Base-by-base conservation (phyloP, 306 rosid genomes). In the Dicorynia guianensis region DNA sequence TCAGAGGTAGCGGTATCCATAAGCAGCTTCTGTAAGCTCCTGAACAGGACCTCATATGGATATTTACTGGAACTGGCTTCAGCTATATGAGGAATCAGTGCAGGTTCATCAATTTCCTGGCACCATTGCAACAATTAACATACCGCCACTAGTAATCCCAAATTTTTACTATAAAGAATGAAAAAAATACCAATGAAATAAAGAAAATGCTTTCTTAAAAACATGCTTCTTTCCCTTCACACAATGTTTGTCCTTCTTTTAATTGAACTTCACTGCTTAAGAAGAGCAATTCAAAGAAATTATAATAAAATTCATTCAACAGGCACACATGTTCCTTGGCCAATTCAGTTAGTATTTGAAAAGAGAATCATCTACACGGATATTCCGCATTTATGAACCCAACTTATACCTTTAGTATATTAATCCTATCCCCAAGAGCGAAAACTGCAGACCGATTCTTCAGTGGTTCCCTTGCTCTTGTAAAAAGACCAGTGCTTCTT, bases 401-500 rank as follows among this genome's bases (percentile, higher is more conserved):
- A 67, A 68, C 66, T 38, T 52, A 33, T 70, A 93, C 98, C 97
- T 92, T 90, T 53, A 95, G 80, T 80, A 92, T 82, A 72, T 85
- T 95, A 77, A 82, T 90, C 87, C 99, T 90, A 75, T 92, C 97
- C 75, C 97, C 97, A 81, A 95, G 91, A 54, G 96, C 97, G 50
- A 86, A 92, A 59, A 95, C 97, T 14, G 99, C 92, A 79, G 97
- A 95, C n/a, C 97, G 89, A 64, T 95, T 95, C 90, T 95, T 95
- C 78, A 95, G 84, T 4, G 99, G 93, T 82, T 95, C 97, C 88
- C 97, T 85, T 64, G 92, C 89, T 74, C 93, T 90, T 67, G 75
- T 82, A 80, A 95, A 92, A 38, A 95, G 89, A 52, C 97, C 90
- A 46, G 87, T 75, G 76, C 84, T 89, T 83, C 97, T 90, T 58